These are phyloP conservation scores for Hysterangium stoloniferum DNA, from an alignment of 768 basidiomycete species.

Conservation along the genomic window DNA sequence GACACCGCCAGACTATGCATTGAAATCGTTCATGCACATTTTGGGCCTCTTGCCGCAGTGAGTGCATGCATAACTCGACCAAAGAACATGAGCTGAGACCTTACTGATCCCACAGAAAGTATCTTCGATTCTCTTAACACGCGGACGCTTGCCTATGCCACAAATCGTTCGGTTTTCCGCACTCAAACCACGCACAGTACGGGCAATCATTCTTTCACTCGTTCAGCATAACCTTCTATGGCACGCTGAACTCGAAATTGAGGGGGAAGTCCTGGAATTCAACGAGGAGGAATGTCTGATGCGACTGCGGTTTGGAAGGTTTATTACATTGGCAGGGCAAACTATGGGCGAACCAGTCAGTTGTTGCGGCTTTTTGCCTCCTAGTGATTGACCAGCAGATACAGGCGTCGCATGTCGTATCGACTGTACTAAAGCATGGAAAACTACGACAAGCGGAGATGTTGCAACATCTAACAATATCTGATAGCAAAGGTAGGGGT, in stretches of 20 bases:
- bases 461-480: conserved; percentile 39
- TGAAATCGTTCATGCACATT: conserved; percentile 57
- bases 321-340: conserved; percentile 65
- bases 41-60: conserved; percentile 60
- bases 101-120: conserved; percentile 44
- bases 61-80: conserved; percentile 19
- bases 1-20: conserved; percentile 53
- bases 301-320: conserved; percentile 76
- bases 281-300: conserved; percentile 78
- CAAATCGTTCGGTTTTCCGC: conserved; percentile 64
- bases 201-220: conserved; percentile 66
- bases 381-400: conserved; percentile 6
- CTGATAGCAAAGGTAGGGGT: conserved; percentile 50
- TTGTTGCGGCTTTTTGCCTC: conserved; percentile 8
- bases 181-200: conserved; percentile 58
- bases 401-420: conserved; percentile 74
- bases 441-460: conserved; percentile 76
- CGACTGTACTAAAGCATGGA: conserved; percentile 74
- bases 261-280: conserved; percentile 71
- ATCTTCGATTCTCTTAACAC: conserved; percentile 62
- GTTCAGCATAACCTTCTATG: conserved; percentile 90
- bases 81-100: conserved; percentile 2
- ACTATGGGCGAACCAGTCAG: conserved; percentile 66
- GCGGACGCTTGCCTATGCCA: conserved; percentile 70
- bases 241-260: conserved; percentile 69